Conservation (phyloP, 192 early-diverging fungal genomes). For the Backusella westeae region DNA sequence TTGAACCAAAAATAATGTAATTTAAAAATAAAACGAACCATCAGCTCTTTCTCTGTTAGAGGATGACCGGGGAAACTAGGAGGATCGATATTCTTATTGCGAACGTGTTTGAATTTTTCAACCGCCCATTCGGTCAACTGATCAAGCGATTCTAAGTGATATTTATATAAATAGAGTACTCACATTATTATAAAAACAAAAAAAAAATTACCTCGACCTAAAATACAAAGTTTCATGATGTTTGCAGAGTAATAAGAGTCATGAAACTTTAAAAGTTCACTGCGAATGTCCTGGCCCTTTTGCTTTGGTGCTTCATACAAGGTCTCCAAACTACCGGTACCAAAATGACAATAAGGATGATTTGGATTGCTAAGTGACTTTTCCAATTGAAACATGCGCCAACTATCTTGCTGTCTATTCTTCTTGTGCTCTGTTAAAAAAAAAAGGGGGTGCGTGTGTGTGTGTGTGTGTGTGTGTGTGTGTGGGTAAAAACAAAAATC, state of each 20-base stretch:
- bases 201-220: conserved; percentile 63
- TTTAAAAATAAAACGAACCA: conserved; percentile 35
- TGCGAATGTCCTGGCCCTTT: conserved; percentile 79
- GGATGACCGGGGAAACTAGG: conserved; percentile 74
- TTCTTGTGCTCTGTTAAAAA: conserved; percentile 77
- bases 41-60: conserved; percentile 67
- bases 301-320: conserved; percentile 62
- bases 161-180: not conserved
- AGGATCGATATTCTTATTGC: conserved; percentile 69
- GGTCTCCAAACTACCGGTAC: conserved; percentile 88
- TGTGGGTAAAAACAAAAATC: not conserved
- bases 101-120: conserved; percentile 73
- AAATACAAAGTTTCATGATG: conserved; percentile 90
- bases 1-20: not conserved
- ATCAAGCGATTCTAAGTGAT: conserved; percentile 73
- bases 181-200: not conserved
- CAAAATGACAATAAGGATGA: conserved; percentile 89
- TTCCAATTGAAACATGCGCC: conserved; percentile 88
- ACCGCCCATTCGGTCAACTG: conserved; percentile 82
- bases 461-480: not conserved
- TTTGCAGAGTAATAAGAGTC: conserved; percentile 90
- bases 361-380: conserved; percentile 71
- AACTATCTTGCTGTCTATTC: conserved; percentile 88
- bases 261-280: conserved; percentile 85
- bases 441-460: not conserved